These are phyloP conservation scores for Candida sp. DNA, from an alignment of 1,139 yeast species.

Conservation along the genomic window DNA sequence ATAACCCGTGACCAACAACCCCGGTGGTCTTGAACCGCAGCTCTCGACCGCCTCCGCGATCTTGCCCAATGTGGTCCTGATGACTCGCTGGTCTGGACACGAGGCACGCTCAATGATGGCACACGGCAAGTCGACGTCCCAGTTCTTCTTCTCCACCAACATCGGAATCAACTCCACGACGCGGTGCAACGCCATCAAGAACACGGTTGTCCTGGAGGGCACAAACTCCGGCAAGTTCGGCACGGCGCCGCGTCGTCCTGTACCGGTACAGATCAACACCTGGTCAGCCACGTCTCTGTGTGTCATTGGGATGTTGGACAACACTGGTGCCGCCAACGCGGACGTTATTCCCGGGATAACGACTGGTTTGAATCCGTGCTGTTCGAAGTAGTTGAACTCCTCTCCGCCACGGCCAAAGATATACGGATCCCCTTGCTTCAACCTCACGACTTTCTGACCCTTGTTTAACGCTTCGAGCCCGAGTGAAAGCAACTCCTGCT, in stretches of 20 bases:
- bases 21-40: constrained; percentile 95
- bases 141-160: constrained; percentile 54
- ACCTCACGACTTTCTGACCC: constrained; percentile 83
- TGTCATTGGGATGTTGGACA: constrained; percentile 87
- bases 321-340: constrained; percentile 89
- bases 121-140: constrained; percentile 79
- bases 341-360: constrained; percentile 93
- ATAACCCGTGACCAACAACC: constrained; percentile 80
- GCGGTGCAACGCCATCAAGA: constrained; percentile 90
- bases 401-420: constrained; percentile 98
- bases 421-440: constrained; percentile 98
- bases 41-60: constrained; percentile 76
- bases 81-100: constrained; percentile 90
- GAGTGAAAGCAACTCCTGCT: constrained; percentile 73
- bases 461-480: constrained; percentile 67
- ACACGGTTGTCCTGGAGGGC: constrained; percentile 77
- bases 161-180: constrained; percentile 68
- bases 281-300: constrained; percentile 95
- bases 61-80: constrained; percentile 70
- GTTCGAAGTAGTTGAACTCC: constrained; percentile 71
- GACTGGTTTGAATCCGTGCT: constrained; percentile 69
- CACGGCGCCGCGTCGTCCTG: constrained; percentile 86
- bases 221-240: constrained; percentile 83
- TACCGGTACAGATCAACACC: constrained; percentile 92
- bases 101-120: constrained; percentile 92